Evolutionary conservation across 257 asterid species (phyloP), one percentile per base, ranked within the genome.

Genomic region (Parsonsia alboflavescens): DNA sequence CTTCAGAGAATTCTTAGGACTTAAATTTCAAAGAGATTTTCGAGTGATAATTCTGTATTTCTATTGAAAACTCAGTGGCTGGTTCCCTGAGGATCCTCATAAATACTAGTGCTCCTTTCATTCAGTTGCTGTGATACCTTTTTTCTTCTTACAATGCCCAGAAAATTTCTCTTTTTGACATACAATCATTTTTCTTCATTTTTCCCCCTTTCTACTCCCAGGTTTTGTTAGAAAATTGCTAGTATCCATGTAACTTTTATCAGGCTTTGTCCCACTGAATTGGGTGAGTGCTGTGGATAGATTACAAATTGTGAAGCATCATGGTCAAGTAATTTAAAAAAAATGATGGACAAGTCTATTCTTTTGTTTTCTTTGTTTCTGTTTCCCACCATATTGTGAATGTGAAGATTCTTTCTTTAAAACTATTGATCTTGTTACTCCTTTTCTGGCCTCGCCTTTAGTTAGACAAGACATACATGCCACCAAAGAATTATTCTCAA

Each of bases 371-470:
- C n/a, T n/a, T n/a, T 59, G n/a, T 69, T 33, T 69, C n/a, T 22
- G 8, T 52, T 26, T 46, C 12, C 61, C n/a, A 21, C 62, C 26
- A 17, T 61, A 30, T 9, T 36, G 44, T 33, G 42, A 61, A 56
- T 46, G 21, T 30, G 28, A 39, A 26, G 30, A 77, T 49, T 22
- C 45, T 30, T 7, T 33, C 26, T 15, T 52, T 50, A 30, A 19
- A 57, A 63, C 39, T 10, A 33, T 53, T 75, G n/a, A 63, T 30
- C n/a, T 46, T 68, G 53, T 21, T 68, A n/a, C 16, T 21, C 56
- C 39, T 68, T 46, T 68, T 30, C 72, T 68, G 72, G 54, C 72
- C 45, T 68, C 54, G 7, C 15, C 46, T 63, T 42, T 46, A 68
- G 54, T 68, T 68, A 68, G 54, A 68, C 19, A 44, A 22, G 33